Evolutionary conservation across 495 filamentous ascomycete species (phyloP), one percentile per base, ranked within the genome.

Genomic region (Talaromyces borbonicus): DNA sequence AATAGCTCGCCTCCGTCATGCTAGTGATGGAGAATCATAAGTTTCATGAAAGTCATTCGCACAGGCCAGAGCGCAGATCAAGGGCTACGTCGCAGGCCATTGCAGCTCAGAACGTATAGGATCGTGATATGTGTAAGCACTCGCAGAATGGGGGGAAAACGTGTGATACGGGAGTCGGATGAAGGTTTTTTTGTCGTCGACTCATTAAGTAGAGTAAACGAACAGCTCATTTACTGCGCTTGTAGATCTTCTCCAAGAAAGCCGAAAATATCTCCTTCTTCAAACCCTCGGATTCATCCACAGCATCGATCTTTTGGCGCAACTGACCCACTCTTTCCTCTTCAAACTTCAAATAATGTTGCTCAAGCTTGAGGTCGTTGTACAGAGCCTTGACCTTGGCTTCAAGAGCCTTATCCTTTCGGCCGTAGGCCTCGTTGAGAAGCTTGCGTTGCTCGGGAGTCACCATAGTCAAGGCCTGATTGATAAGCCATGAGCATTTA

Each of bases 401-500:
- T 69, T 97, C 92, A 52, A 79, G 79, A 23, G 64, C 75, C 56
- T 68, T 70, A 71, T 95, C 82, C 72, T 97, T 97, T 58, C 77
- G 78, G 49, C 92, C 92, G 62, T 96, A 96, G 67, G 90, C 84
- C 35, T 81, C 77, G 56, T 93, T 82, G 27, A 77, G 80, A 29
- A 87, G 59, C 62, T 83, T 69, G 54, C 87, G 80, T 76, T 97
- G 93, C 64, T 87, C 84, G 8, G 84, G 75, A 2, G 69, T 85
- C 47, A 80, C 84, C 39, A 80, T 73, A 58, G 79, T 67, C 35
- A 97, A 74, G 33, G 93, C 93, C 65, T 95, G 83, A 73, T 97
- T 97, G 59, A 98, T 75, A 16, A 97, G 63, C 92, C 92, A 98
- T 5, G 84, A 90, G 74, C 92, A 98, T 74, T 98, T 98, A 78